phyloP scores from a whole-genome alignment of 306 rosid genomes.

The Dryas drummondii region DNA sequence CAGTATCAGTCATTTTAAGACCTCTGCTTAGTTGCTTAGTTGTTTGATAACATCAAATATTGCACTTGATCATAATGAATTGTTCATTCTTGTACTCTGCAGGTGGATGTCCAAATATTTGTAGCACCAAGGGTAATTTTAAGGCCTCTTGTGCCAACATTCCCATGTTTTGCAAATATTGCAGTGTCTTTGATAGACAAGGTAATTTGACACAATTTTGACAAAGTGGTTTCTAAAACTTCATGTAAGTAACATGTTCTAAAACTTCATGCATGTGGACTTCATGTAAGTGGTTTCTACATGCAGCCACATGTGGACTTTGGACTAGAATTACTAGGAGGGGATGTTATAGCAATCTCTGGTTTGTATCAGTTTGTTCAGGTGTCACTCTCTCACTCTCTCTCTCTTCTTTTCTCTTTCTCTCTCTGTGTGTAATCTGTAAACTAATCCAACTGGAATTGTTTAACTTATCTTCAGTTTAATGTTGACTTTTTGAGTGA shows the following conservation, averaged over 20 bases:
- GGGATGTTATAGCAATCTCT: constrained; percentile 36
- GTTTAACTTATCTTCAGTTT: constrained; percentile 6
- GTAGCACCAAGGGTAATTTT: constrained; percentile 27
- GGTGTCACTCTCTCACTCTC: constrained; percentile 1
- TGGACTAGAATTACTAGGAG: constrained; percentile 31
- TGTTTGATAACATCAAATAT: too few species aligned
- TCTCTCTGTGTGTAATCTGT: background rate
- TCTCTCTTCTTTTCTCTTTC: background rate
- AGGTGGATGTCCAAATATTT: constrained; percentile 35
- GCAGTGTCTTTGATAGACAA: constrained; percentile 33
- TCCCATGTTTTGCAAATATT: constrained; percentile 37
- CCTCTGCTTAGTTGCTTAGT: too few species aligned
- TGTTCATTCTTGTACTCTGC: constrained; percentile 11
- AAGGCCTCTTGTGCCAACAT: constrained; percentile 35
- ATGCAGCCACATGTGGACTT: constrained; percentile 40
- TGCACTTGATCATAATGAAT: background rate
- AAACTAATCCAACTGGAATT: background rate
- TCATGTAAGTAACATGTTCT: background rate
- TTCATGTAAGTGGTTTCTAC: background rate
- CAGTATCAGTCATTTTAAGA: too few species aligned
- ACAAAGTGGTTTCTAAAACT: background rate
- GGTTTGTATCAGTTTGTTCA: constrained; percentile 31
- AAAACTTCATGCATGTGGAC: background rate
- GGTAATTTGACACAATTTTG: constrained; percentile 14
- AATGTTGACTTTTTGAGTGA: constrained; percentile 11